Base-by-base conservation (phyloP, 1,284 basidiomycete genomes). In the Pyrrhoderma lamaoense region DNA sequence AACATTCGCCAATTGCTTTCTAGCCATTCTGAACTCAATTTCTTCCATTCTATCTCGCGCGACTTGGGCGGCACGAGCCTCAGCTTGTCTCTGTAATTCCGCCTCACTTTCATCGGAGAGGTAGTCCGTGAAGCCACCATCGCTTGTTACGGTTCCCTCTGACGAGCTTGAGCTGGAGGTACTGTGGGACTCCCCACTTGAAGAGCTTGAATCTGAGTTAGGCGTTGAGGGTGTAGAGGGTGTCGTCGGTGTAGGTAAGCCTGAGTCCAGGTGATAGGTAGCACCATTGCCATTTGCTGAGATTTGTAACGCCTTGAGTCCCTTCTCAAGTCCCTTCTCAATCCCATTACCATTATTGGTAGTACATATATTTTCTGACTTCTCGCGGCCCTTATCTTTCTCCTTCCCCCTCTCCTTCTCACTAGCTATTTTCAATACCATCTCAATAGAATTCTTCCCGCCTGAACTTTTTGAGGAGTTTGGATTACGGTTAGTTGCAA, bases 111-210 rank as follows among this genome's bases (percentile, higher is more conserved):
- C 86, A 61, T 89, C 86, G 21, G 87, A 89, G 25, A 89, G 67
- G 64, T 89, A 89, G 62, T 89, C 86, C 8, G 86, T 89, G 61
- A 89, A 89, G 11, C 80, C 85, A 8, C 86, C 87, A 59, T 89
- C 86, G 9, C 85, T 87, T 13, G 82, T 87, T 46, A 89, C 74
- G 8, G 87, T 89, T 54, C 78, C 77, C 61, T 49, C 37, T n/a
- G 43, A 37, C 76, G 65, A 62, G 37, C 56, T 51, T 19, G 61
- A 58, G 57, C 74, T 74, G 59, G 76, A 37, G 34, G 52, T 51
- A 18, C 16, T 40, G 5, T n/a, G 5, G 14, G 38, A 40, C 5
- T 16, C 38, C 13, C 38, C 75, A 62, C 76, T 75, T 49, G 80
- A 77, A 55, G 78, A 80, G 58, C 79, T 79, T 55, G 53, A 52